phyloP scores from a whole-genome alignment of 352 stramenopile genomes.

The Phytopythium montanum region DNA sequence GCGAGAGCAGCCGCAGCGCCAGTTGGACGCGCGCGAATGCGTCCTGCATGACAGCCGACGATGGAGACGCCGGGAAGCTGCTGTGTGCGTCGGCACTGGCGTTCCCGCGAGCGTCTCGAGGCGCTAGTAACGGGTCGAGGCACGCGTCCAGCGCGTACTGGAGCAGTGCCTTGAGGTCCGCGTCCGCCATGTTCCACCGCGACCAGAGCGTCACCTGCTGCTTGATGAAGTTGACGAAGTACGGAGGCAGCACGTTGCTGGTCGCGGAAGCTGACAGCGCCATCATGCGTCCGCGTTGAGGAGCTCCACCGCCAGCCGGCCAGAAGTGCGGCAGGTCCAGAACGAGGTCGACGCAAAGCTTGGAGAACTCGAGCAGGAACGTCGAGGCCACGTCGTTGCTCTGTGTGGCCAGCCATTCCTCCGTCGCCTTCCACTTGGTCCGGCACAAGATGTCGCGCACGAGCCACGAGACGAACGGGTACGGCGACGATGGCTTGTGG shows the following conservation, averaged over 20 bases:
- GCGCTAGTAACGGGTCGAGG: conserved; percentile 41
- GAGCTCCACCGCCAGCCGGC: conserved; percentile 6
- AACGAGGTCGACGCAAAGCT: conserved; percentile 73
- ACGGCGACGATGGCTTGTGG: conserved; percentile 12
- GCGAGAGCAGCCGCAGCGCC: conserved; percentile 47
- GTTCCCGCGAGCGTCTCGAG: conserved; percentile 9
- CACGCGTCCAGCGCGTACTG: conserved; percentile 53
- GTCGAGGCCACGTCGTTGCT: conserved; percentile 54
- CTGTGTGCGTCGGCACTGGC: not conserved
- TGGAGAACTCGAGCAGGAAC: conserved; percentile 68
- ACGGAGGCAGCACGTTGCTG: conserved; percentile 69
- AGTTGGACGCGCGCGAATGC: conserved; percentile 71
- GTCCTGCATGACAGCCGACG: conserved; percentile 67
- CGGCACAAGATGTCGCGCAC: conserved; percentile 79
- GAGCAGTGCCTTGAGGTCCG: conserved; percentile 55
- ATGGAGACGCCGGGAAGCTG: conserved; percentile 40
- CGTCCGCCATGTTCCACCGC: conserved; percentile 68
- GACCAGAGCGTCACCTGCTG: conserved; percentile 65
- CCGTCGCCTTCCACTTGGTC: conserved; percentile 74
- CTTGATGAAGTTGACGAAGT: conserved; percentile 87
- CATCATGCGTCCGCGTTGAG: conserved; percentile 24
- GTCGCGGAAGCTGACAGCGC: conserved; percentile 25
- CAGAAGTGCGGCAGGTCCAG: conserved; percentile 76
- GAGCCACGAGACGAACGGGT: conserved; percentile 56
- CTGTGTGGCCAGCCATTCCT: conserved; percentile 59